These are phyloP conservation scores for Fusarium cyanostomum DNA, from an alignment of 2,329 filamentous ascomycete species.

Conservation along the genomic window DNA sequence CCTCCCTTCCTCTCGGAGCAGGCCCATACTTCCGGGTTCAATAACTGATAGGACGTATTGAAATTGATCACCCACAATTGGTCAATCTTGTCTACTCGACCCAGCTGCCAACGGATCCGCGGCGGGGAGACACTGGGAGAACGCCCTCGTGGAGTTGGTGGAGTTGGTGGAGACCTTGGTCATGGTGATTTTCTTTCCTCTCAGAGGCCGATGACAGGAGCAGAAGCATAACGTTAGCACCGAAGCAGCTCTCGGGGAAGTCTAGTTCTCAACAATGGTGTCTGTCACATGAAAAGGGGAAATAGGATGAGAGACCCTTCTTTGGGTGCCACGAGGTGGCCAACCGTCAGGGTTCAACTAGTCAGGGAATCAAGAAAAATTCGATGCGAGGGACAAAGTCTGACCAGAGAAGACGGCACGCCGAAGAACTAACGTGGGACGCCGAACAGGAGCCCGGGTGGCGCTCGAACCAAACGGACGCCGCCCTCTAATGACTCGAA, in stretches of 20 bases:
- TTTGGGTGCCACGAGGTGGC: slow-evolving; percentile 16
- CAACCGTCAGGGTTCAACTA: slow-evolving; percentile 27
- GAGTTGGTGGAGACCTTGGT: slow-evolving; percentile 36
- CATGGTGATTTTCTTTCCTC: slow-evolving; percentile 33
- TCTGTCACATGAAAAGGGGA: slow-evolving; percentile 13
- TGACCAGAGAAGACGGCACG: slow-evolving; percentile 9
- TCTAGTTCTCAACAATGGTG: slow-evolving; percentile 11
- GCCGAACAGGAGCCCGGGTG: neutral
- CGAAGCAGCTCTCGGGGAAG: slow-evolving; percentile 3
- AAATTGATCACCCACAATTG: slow-evolving; percentile 37
- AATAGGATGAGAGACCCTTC: slow-evolving; percentile 9
- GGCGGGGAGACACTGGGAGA: slow-evolving; percentile 25
- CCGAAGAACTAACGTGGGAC: too few species aligned
- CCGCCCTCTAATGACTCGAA: slow-evolving; percentile 14
- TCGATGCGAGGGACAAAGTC: slow-evolving; percentile 8
- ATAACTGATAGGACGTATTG: slow-evolving; percentile 24
- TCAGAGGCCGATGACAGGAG: slow-evolving; percentile 30
- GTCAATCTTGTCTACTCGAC: slow-evolving; percentile 12
- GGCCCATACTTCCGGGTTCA: slow-evolving; percentile 17
- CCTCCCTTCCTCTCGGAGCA: slow-evolving; percentile 14
- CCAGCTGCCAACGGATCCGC: slow-evolving; percentile 11
- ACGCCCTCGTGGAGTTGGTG: slow-evolving; percentile 30
- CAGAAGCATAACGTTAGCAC: neutral
- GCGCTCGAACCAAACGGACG: slow-evolving; percentile 4
- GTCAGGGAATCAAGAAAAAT: slow-evolving; percentile 21